Evolutionary conservation across 345 rosid species (phyloP).

Genomic region (Lepidium sativum): DNA sequence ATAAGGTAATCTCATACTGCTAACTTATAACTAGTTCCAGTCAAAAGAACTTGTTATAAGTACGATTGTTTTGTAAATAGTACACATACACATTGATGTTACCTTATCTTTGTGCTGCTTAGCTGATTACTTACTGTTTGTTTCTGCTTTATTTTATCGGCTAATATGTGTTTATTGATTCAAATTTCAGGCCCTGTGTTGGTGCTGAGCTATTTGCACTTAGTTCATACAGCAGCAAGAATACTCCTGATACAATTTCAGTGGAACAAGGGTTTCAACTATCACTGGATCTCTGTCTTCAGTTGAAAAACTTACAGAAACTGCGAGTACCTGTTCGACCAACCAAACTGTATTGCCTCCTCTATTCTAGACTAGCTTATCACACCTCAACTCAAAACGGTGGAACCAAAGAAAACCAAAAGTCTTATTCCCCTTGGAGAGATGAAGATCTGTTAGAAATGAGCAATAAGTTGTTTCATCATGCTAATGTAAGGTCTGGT

Average conservation of each 20-base stretch:
- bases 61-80: neutral
- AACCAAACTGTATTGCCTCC: conserved; percentile 49
- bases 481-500: conserved; percentile 23
- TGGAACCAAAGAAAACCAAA: conserved; percentile 13
- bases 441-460: conserved; percentile 38
- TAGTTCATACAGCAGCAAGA: conserved; percentile 28
- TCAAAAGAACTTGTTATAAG: neutral
- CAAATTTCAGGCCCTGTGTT: conserved; percentile 51
- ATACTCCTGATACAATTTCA: conserved; percentile 21
- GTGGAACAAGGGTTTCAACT: conserved; percentile 47
- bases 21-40: neutral
- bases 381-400: conserved; percentile 21
- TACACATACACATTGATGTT: neutral
- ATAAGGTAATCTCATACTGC: conserved; percentile 39
- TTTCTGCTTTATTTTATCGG: neutral
- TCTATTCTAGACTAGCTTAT: conserved; percentile 36
- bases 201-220: conserved; percentile 62
- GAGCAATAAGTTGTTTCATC: conserved; percentile 36
- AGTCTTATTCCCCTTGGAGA: conserved; percentile 28
- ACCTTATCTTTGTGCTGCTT: neutral
- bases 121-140: neutral
- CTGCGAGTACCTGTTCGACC: conserved; percentile 22
- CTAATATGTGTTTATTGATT: neutral
- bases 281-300: conserved; percentile 65
- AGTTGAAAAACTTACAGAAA: conserved; percentile 43